These are phyloP conservation scores for Stephanodiscus triporus DNA, from an alignment of 108 stramenopile genomes.

Conservation along the genomic window DNA sequence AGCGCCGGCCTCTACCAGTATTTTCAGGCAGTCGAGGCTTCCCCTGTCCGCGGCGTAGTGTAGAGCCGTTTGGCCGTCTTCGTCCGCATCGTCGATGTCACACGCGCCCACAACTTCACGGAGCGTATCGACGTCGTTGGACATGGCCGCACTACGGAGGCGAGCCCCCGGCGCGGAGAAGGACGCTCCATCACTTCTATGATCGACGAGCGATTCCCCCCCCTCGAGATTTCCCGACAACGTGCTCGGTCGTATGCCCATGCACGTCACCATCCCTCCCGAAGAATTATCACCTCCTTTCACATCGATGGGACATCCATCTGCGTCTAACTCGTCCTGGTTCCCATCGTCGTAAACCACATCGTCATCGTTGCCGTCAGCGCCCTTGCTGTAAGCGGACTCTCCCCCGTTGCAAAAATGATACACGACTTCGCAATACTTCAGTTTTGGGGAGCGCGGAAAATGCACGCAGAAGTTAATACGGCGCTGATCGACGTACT, in stretches of 20 bases:
- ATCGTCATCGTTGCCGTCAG: constrained; percentile 22
- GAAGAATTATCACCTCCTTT: constrained; percentile 38
- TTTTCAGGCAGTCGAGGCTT: constrained; percentile 56
- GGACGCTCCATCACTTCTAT: constrained; percentile 10
- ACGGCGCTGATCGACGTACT: no score
- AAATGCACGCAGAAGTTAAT: not conserved
- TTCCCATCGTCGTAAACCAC: constrained; percentile 44
- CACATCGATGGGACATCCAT: constrained; percentile 57
- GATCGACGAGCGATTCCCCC: constrained; percentile 7
- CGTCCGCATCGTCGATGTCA: constrained; percentile 58
- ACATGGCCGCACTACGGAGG: constrained; percentile 60
- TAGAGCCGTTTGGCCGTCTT: constrained; percentile 72
- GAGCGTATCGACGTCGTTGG: constrained; percentile 40
- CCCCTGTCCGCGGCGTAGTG: constrained; percentile 84
- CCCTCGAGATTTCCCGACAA: constrained; percentile 2
- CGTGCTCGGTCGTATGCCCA: constrained; percentile 46
- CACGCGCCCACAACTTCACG: constrained; percentile 34
- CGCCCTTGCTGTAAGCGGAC: constrained; percentile 18
- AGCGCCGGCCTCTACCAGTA: constrained; percentile 66
- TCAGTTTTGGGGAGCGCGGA: constrained; percentile 24
- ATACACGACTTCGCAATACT: constrained; percentile 71
- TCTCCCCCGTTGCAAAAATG: constrained; percentile 45
- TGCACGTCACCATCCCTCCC: constrained; percentile 41
- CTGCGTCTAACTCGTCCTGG: constrained; percentile 48
- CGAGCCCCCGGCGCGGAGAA: constrained; percentile 17